These are phyloP conservation scores for Calonectria fujianensis DNA, from an alignment of 2,329 filamentous ascomycete genomes.

Conservation along the genomic window DNA sequence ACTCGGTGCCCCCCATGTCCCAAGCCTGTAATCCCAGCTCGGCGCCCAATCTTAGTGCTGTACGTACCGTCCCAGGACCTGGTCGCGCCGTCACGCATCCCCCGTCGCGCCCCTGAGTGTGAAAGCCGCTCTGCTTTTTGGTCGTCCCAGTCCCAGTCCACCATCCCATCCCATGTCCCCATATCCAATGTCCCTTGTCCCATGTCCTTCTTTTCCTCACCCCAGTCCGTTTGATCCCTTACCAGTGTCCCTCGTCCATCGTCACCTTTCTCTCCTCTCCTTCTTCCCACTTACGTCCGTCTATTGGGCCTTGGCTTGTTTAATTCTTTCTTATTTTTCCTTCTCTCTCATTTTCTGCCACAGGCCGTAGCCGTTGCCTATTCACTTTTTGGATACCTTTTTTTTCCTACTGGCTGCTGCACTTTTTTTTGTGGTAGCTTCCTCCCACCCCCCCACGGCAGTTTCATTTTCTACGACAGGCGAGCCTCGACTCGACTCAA, in stretches of 20 bases:
- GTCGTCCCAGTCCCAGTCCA: slow-evolving; percentile 15
- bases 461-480: slow-evolving; percentile 35
- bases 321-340: slow-evolving; percentile 44
- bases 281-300: slow-evolving; percentile 41
- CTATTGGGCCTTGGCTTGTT: slow-evolving; percentile 38
- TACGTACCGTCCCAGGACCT: slow-evolving; percentile 39
- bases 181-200: slow-evolving; percentile 39
- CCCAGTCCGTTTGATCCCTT: slow-evolving; percentile 47
- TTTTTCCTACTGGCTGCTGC: slow-evolving; percentile 21
- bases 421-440: slow-evolving; percentile 21
- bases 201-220: slow-evolving; percentile 33
- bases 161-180: slow-evolving; percentile 38
- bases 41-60: slow-evolving; percentile 46
- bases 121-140: slow-evolving; percentile 34
- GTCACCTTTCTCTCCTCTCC: slow-evolving; percentile 47
- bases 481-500: slow-evolving; percentile 30
- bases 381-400: slow-evolving; percentile 20
- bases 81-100: slow-evolving; percentile 37
- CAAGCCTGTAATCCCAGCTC: slow-evolving; percentile 43
- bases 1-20: slow-evolving; percentile 34
- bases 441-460: slow-evolving; percentile 24
- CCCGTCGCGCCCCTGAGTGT: slow-evolving; percentile 44
- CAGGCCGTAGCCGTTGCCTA: slow-evolving; percentile 35
- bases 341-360: slow-evolving; percentile 39
- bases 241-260: slow-evolving; percentile 45